Conservation (phyloP, 2,329 filamentous ascomycete species). For the Stenocarpella maydis region DNA sequence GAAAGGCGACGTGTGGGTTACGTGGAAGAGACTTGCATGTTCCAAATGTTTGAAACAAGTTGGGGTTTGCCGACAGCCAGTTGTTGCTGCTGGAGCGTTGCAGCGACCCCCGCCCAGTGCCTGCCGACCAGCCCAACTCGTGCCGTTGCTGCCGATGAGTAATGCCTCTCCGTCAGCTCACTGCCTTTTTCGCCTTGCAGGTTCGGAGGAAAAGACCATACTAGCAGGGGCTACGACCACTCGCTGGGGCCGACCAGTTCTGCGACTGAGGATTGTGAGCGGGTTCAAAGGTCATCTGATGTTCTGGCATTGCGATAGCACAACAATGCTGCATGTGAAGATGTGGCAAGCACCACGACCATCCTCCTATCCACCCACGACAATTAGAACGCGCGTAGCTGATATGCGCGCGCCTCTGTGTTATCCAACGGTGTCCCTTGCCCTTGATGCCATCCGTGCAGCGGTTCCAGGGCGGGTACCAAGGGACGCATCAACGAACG, state of each 20-base stretch:
- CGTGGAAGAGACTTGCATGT: constrained; percentile 18
- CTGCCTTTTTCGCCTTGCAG: neutral
- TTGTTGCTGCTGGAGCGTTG: constrained; percentile 11
- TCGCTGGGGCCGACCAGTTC: neutral
- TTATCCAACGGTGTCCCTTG: neutral
- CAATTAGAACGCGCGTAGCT: neutral
- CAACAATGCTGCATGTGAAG: neutral
- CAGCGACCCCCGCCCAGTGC: neutral
- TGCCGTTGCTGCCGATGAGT: constrained; percentile 10
- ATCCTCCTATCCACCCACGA: too few relatives aligned
- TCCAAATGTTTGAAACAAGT: constrained; percentile 16
- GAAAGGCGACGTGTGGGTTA: constrained; percentile 10
- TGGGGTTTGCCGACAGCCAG: constrained; percentile 6
- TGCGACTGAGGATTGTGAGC: constrained; percentile 3
- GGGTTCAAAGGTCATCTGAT: neutral
- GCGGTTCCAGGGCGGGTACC: neutral
- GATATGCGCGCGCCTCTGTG: constrained; percentile 2
- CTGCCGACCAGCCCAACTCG: neutral
- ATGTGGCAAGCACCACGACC: neutral
- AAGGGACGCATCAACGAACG: constrained; percentile 10
- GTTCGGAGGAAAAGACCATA: neutral
- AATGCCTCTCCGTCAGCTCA: neutral
- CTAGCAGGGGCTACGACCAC: neutral
- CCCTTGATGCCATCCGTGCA: neutral
- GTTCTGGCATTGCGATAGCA: neutral